Percentiles rank a stretch among this genome's conserved stretches.
Evolutionary conservation across 2,329 filamentous ascomycete species (phyloP).

Genomic region (Myriosclerotinia curreyana): DNA sequence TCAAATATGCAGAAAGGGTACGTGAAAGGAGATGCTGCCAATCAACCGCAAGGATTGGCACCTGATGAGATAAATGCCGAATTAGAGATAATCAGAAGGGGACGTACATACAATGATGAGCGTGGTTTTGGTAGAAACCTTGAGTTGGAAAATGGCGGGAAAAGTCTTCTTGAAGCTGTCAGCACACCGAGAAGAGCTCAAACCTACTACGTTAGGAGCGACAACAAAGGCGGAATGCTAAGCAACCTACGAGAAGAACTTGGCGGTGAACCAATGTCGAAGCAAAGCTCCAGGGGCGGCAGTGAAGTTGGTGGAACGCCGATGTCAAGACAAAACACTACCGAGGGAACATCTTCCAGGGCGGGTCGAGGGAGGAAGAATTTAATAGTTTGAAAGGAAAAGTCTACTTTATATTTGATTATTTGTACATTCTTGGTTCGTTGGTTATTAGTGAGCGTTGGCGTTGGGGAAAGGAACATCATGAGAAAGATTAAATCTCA

Average conservation of each 20-base stretch:
- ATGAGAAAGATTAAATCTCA: conserved; percentile 1
- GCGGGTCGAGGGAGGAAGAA: conserved; percentile 13
- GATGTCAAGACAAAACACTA: conserved; percentile 21
- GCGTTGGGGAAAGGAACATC: conserved; percentile 14
- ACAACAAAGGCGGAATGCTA: conserved; percentile 24
- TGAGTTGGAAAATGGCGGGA: conserved; percentile 36
- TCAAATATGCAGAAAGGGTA: conserved; percentile 32
- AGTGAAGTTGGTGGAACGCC: conserved; percentile 19
- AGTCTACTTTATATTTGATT: background rate
- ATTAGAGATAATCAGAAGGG: conserved; percentile 36
- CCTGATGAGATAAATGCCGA: conserved; percentile 30
- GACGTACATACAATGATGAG: conserved; percentile 36
- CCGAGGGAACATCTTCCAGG: conserved; percentile 16
- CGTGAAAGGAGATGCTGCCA: conserved; percentile 30
- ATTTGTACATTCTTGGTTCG: background rate
- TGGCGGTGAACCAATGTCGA: conserved; percentile 27
- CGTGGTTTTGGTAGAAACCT: conserved; percentile 36
- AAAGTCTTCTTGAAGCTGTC: conserved; percentile 31
- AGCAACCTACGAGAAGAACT: conserved; percentile 22
- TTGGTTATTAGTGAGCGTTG: conserved; percentile 9
- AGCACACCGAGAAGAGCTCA: conserved; percentile 18
- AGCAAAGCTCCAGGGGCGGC: conserved; percentile 23
- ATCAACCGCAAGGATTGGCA: conserved; percentile 25
- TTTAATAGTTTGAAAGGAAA: conserved; percentile 4
- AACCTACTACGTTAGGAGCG: conserved; percentile 22